A percentile compares a stretch with the other conserved stretches of the same genome.
phyloP scores from a whole-genome alignment of 805 yeast genomes.

The Nakazawaea molendinolei region DNA sequence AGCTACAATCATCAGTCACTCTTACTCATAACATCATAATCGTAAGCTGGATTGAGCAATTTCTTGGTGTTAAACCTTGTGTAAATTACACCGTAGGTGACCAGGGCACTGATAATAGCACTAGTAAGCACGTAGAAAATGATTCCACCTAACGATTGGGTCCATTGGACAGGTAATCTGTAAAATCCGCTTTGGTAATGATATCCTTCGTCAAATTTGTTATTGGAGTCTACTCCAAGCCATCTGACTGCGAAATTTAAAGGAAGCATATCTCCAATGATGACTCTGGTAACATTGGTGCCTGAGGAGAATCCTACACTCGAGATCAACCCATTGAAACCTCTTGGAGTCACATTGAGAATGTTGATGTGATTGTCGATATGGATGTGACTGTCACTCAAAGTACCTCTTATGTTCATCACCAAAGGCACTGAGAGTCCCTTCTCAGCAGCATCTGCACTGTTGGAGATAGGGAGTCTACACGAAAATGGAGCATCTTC shows the following conservation, averaged over 20 bases:
- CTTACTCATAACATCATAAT: slow-evolving; percentile 3
- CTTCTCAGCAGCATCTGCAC: slow-evolving; percentile 28
- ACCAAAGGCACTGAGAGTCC: slow-evolving; percentile 52
- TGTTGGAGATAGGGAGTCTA: slow-evolving; percentile 44
- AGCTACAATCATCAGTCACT: too few relatives aligned
- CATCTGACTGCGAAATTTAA: slow-evolving; percentile 54
- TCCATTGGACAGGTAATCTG: slow-evolving; percentile 7
- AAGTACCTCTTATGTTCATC: slow-evolving; percentile 58
- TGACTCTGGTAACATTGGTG: slow-evolving; percentile 51
- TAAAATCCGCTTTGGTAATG: slow-evolving; percentile 10
- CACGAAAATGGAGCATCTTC: slow-evolving; percentile 75
- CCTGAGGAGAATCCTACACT: slow-evolving; percentile 57
- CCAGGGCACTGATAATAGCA: slow-evolving; percentile 6
- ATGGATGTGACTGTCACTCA: slow-evolving; percentile 63
- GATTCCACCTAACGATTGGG: slow-evolving; percentile 8
- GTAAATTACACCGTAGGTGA: slow-evolving; percentile 12
- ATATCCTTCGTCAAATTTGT: slow-evolving; percentile 1
- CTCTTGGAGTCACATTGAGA: slow-evolving; percentile 33
- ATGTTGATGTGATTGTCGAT: slow-evolving; percentile 53
- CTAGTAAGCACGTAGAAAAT: slow-evolving; percentile 11
- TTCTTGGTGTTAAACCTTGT: slow-evolving; percentile 15
- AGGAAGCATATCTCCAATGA: slow-evolving; percentile 59
- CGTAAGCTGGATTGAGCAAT: slow-evolving; percentile 11
- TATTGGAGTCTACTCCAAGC: slow-evolving; percentile 21
- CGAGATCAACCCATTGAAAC: slow-evolving; percentile 38